phyloP scores from a whole-genome alignment of 2,329 filamentous ascomycete genomes.

The Calonectria leucothoes region DNA sequence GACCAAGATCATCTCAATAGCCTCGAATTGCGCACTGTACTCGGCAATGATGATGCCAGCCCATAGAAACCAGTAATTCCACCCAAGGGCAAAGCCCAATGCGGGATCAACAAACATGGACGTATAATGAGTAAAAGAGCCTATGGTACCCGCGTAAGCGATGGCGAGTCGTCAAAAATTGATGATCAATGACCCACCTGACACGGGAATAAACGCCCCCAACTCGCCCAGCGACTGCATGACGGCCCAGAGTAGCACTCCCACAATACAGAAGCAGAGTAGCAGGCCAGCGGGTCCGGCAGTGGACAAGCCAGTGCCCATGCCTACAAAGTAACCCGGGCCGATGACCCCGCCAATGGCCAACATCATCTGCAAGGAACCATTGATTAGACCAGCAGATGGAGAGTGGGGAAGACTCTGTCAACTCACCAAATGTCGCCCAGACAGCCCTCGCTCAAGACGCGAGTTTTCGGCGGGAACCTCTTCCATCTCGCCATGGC shows the following conservation, averaged over 20 bases:
- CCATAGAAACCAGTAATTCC: slow-evolving; percentile 14
- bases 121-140: slow-evolving; percentile 3
- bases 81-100: slow-evolving; percentile 5
- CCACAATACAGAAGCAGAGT: slow-evolving; percentile 17
- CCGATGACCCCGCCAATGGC: slow-evolving; percentile 25
- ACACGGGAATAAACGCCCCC: slow-evolving; percentile 11
- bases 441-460: neutral
- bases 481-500: neutral
- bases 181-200: neutral
- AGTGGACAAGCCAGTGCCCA: slow-evolving; percentile 22
- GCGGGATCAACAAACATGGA: slow-evolving; percentile 9
- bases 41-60: slow-evolving; percentile 15
- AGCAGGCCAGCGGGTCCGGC: slow-evolving; percentile 16
- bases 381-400: neutral
- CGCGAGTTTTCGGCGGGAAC: neutral
- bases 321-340: slow-evolving; percentile 25
- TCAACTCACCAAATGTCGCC: slow-evolving; percentile 7
- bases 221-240: slow-evolving; percentile 13
- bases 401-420: neutral
- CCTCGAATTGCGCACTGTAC: neutral
- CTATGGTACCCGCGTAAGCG: neutral
- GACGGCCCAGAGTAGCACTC: slow-evolving; percentile 13
- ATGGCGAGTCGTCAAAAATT: neutral
- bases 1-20: neutral
- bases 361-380: slow-evolving; percentile 23